Conservation (phyloP, 148 eudicot genomes). For the Linanthus parryae region DNA sequence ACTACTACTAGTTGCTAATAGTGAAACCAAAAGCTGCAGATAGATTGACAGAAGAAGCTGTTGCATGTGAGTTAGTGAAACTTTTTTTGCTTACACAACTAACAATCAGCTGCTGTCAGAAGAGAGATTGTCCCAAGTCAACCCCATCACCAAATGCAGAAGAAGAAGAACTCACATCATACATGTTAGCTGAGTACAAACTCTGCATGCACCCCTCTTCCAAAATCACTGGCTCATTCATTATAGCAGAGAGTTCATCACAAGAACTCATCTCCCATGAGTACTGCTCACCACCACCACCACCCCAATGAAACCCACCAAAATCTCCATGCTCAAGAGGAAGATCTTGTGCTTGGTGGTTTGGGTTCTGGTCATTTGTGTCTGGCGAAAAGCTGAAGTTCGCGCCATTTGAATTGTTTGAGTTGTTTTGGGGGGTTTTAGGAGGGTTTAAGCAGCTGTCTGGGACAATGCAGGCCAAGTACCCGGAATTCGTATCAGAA, state of each 20-base stretch:
- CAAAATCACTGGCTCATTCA: slow-evolving; percentile 19
- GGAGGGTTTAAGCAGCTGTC: slow-evolving; percentile 73
- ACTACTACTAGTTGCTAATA: too few species aligned
- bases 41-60: too few species aligned
- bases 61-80: too few species aligned
- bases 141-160: slow-evolving; percentile 34
- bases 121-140: slow-evolving; percentile 44
- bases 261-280: slow-evolving; percentile 32
- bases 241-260: slow-evolving; percentile 37
- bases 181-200: slow-evolving; percentile 11
- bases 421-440: neutral
- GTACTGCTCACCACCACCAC: slow-evolving; percentile 18
- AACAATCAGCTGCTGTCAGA: slow-evolving; percentile 16
- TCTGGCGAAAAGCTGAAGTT: too few species aligned
- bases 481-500: slow-evolving; percentile 57
- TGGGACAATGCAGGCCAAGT: slow-evolving; percentile 81
- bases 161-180: slow-evolving; percentile 2
- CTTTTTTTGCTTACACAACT: neutral
- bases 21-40: too few species aligned
- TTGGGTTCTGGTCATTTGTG: slow-evolving; percentile 9
- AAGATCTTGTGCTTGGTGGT: neutral
- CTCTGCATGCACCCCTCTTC: slow-evolving; percentile 22
- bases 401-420: slow-evolving; percentile 3
- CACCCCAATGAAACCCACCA: slow-evolving; percentile 16
- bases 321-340: slow-evolving; percentile 4